Percentiles rank a stretch among this genome's conserved stretches.
These are phyloP conservation scores for Fusarium sp. DNA, from an alignment of 2,329 filamentous ascomycete species.

Conservation along the genomic window DNA sequence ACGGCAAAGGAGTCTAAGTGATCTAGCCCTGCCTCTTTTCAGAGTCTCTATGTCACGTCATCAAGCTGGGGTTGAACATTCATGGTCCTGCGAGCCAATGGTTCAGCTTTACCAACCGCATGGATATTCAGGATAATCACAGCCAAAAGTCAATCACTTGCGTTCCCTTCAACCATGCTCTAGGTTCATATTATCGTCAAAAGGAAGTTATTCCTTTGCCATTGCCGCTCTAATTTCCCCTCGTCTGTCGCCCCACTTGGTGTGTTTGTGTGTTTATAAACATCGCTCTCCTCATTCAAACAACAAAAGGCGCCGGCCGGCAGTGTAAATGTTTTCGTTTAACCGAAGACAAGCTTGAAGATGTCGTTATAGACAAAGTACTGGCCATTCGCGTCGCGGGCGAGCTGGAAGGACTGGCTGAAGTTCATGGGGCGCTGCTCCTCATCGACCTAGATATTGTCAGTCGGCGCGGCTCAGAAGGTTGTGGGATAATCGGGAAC, in stretches of 20 bases:
- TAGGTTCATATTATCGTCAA: conserved; percentile 44
- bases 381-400: conserved; percentile 73
- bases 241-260: conserved; percentile 33
- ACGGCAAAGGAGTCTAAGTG: neutral
- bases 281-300: conserved; percentile 14
- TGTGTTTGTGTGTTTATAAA: conserved; percentile 25
- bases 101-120: neutral
- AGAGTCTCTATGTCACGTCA: neutral
- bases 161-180: conserved; percentile 25
- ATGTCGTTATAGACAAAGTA: conserved; percentile 96
- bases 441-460: conserved; percentile 78
- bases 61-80: conserved; percentile 3
- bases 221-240: conserved; percentile 36
- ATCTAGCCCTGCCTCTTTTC: neutral
- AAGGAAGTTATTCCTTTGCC: conserved; percentile 30
- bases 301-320: conserved; percentile 9
- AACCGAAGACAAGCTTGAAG: conserved; percentile 87
- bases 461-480: neutral
- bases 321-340: conserved; percentile 34
- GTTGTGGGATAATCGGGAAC: conserved; percentile 47
- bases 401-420: conserved; percentile 88
- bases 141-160: conserved; percentile 13
- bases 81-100: conserved; percentile 9
- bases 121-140: conserved; percentile 9
- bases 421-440: conserved; percentile 90